Percentiles rank a stretch among this genome's conserved stretches.
Conservation (phyloP, 1,139 yeast genomes). For the Sugiyamaella castrensis region DNA sequence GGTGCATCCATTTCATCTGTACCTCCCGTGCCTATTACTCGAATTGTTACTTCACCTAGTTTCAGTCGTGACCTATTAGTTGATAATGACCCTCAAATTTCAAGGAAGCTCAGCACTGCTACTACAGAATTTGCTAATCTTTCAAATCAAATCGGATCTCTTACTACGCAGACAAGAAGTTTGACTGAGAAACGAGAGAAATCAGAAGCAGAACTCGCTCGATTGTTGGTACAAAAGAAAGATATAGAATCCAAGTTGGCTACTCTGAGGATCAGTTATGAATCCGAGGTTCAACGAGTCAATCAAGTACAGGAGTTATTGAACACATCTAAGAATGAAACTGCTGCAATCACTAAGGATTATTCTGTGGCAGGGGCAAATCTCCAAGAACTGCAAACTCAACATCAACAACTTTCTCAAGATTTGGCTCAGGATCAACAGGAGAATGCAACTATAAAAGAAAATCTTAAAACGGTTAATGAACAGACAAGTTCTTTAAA, state of each 20-base stretch:
- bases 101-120: constrained; percentile 70
- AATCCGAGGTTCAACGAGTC: constrained; percentile 67
- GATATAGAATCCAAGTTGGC: constrained; percentile 70
- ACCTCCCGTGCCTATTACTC: constrained; percentile 14
- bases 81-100: constrained; percentile 51
- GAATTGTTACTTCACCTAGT: constrained; percentile 18
- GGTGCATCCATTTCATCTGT: constrained; percentile 7
- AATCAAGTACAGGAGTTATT: constrained; percentile 61
- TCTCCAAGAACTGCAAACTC: constrained; percentile 65
- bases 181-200: constrained; percentile 67
- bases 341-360: constrained; percentile 70
- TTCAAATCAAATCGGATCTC: constrained; percentile 78
- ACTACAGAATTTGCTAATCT: constrained; percentile 84
- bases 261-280: constrained; percentile 67
- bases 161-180: constrained; percentile 69
- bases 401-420: constrained; percentile 59
- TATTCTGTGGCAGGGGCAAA: constrained; percentile 79
- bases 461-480: constrained; percentile 61
- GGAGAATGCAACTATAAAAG: constrained; percentile 60
- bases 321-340: constrained; percentile 59
- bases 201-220: constrained; percentile 72
- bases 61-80: constrained; percentile 54
- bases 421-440: constrained; percentile 64
- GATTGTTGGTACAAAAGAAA: constrained; percentile 59
- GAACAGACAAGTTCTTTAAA: constrained; percentile 63